Evolutionary conservation across 352 stramenopile species (phyloP), one percentile per base, ranked within the genome.

Genomic region (Phytophthora sp.): DNA sequence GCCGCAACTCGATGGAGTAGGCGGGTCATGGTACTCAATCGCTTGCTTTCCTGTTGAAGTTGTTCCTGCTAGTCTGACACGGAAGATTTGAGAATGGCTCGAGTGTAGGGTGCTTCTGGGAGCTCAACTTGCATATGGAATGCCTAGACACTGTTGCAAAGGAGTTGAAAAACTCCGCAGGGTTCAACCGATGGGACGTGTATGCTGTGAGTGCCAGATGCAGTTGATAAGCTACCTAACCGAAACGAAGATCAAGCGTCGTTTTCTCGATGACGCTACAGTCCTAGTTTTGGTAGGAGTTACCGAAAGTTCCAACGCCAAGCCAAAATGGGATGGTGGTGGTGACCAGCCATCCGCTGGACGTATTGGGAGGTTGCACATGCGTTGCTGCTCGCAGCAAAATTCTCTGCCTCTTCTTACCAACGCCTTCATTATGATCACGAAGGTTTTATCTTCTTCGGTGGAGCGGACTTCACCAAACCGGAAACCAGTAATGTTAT

Each of bases 1-100:
- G 38, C 52, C 38, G 45, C 51, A 54, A 67, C 9, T 54, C 38
- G 64, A 27, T 66, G 31, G 53, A 62, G 32, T 5, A 64, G 9
- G 10, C 66, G 54, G 18, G 54, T 55, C 60, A 73, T 73, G 51
- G 20, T 24, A 15, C 27, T 48, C 34, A 9, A 48, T 55, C 43
- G 52, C 26, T 68, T 7, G 5, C 32, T 35, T 23, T 50, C 32
- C 15, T 58, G 48, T 23, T 60, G 31, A 34, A 20, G n/a, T 48
- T 35, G 18, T 46, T 43, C 23, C 20, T 59, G 44, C 42, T 54
- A 20, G 48, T 43, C 8, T 21, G 49, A 66, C 27, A 51, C 7
- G 56, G 56, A n/a, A 49, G 35, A 62, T 68, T 58, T 24, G 31
- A 54, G 30, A 72, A 63, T 72, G 63, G 15, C 18, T 52, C n/a